phyloP scores from a whole-genome alignment of 768 basidiomycete genomes.

The Suillus subalutaceus region DNA sequence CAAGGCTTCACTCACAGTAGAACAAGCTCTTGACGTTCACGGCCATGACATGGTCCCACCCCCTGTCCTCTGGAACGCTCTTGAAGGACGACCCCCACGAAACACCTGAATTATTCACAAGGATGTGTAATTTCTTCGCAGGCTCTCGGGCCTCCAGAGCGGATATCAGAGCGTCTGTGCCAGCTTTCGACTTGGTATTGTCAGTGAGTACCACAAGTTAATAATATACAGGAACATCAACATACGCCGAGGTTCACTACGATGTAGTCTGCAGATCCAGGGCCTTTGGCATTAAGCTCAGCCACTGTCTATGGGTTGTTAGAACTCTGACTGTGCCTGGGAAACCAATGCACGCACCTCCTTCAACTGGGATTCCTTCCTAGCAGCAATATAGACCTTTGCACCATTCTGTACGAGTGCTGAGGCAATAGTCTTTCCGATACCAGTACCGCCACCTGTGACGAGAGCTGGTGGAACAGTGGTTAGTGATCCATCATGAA shows the following conservation, averaged over 20 bases:
- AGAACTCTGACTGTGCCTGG: background rate
- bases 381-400: conserved; percentile 86
- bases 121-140: conserved; percentile 67
- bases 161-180: conserved; percentile 71
- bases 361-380: conserved; percentile 79
- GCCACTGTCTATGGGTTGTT: conserved; percentile 44
- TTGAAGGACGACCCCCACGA: conserved; percentile 76
- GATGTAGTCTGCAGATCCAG: conserved; percentile 71
- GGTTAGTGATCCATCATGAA: conserved; percentile 2
- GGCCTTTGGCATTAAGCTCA: conserved; percentile 61
- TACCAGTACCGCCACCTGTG: conserved; percentile 82
- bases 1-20: conserved; percentile 56
- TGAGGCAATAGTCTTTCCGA: conserved; percentile 83
- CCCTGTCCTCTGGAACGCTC: conserved; percentile 76
- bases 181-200: conserved; percentile 63
- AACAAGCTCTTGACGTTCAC: conserved; percentile 88
- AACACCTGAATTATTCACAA: conserved; percentile 83
- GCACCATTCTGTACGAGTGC: conserved; percentile 86
- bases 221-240: conserved; percentile 13
- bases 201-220: background rate
- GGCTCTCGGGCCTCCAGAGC: conserved; percentile 70
- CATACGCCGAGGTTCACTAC: conserved; percentile 74
- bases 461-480: conserved; percentile 58
- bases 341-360: conserved; percentile 47
- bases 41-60: conserved; percentile 83